Evolutionary conservation across 225 moss, liverwort and hornwort genomes (phyloP).

Genomic region (Takakia lepidozioides): DNA sequence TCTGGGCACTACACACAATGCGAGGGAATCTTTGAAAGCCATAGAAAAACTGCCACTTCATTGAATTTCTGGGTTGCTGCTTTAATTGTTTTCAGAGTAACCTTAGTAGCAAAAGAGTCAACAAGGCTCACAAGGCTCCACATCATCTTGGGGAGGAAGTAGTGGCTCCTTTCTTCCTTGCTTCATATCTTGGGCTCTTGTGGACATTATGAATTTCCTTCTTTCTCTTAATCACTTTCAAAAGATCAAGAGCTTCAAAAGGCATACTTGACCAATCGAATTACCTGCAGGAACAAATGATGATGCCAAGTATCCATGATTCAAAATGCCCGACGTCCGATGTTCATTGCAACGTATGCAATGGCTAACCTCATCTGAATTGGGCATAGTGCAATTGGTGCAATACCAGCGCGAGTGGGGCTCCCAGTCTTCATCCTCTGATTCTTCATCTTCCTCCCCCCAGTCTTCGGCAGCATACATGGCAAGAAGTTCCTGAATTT

Average conservation of each 20-base stretch:
- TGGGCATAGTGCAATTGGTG: constrained; percentile 43
- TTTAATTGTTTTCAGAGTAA: too few relatives aligned
- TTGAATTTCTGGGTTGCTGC: too few relatives aligned
- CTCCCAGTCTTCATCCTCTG: constrained; percentile 46
- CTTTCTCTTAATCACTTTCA: too few relatives aligned
- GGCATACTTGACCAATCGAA: not conserved
- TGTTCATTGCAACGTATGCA: constrained; percentile 42
- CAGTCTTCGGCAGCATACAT: constrained; percentile 16
- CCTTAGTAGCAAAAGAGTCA: too few relatives aligned
- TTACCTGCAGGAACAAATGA: constrained; percentile 28
- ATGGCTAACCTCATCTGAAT: constrained; percentile 19
- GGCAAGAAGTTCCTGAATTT: constrained; percentile 38
- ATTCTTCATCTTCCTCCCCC: constrained; percentile 26
- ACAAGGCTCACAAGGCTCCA: too few relatives aligned
- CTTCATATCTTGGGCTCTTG: too few relatives aligned
- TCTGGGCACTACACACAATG: too few relatives aligned
- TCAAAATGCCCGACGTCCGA: constrained; percentile 30
- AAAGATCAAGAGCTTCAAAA: not conserved
- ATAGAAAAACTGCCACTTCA: too few relatives aligned
- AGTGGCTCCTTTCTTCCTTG: too few relatives aligned
- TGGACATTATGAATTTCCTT: too few relatives aligned
- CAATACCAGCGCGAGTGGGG: constrained; percentile 35
- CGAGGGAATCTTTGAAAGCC: too few relatives aligned
- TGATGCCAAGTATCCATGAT: constrained; percentile 31
- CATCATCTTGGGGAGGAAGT: too few relatives aligned